Conservation (phyloP, 768 basidiomycete genomes). For the Naganishia kalamii region DNA sequence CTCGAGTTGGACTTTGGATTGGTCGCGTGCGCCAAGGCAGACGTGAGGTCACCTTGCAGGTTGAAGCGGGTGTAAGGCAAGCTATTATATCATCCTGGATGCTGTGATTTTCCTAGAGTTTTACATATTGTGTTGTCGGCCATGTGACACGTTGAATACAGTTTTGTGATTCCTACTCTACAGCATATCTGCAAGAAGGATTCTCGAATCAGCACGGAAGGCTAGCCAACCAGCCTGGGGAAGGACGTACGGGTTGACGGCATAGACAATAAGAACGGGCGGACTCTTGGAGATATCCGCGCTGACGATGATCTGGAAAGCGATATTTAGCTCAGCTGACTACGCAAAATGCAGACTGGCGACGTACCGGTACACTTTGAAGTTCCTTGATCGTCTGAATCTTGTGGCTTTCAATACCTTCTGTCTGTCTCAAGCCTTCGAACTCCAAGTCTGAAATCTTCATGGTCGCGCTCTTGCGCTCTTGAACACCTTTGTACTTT, state of each 20-base stretch:
- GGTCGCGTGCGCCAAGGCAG: too few species aligned
- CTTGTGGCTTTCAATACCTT: constrained; percentile 63
- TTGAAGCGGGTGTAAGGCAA: too few species aligned
- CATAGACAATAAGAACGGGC: constrained; percentile 92
- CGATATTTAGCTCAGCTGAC: neutral
- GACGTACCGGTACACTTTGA: constrained; percentile 82
- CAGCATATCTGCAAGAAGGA: neutral
- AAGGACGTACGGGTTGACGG: constrained; percentile 62
- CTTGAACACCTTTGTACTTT: constrained; percentile 51
- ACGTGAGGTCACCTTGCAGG: too few species aligned
- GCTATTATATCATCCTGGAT: too few species aligned
- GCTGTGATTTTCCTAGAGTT: too few species aligned
- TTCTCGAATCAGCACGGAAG: neutral
- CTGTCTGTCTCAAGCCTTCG: constrained; percentile 52
- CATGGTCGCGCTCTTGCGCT: constrained; percentile 68
- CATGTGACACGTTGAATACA: too few species aligned
- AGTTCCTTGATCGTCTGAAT: constrained; percentile 91
- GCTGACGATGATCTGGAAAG: constrained; percentile 75
- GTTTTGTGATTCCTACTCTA: too few species aligned
- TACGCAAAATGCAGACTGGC: neutral
- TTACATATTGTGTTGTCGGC: too few species aligned
- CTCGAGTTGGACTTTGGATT: too few species aligned
- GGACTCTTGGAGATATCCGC: constrained; percentile 93
- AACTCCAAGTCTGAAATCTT: constrained; percentile 68
- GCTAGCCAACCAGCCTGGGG: neutral